Percentiles rank a stretch among this genome's conserved stretches.
Conservation (phyloP, 768 basidiomycete species). For the Tephrocybe sp. region DNA sequence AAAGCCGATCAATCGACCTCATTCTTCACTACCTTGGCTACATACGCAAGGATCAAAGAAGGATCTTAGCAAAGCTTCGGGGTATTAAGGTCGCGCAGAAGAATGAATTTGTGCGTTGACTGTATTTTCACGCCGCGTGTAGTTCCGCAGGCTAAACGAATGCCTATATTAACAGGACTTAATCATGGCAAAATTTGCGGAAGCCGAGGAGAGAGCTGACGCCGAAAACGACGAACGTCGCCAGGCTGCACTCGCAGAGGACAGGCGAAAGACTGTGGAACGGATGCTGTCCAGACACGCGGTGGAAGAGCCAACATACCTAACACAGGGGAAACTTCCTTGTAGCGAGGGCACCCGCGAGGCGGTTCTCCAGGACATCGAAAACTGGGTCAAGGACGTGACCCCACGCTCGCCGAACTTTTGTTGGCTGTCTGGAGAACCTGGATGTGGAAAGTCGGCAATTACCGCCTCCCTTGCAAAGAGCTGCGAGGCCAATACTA, state of each 20-base stretch:
- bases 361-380: constrained; percentile 10
- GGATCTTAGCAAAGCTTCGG: not conserved
- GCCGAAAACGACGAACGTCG: not conserved
- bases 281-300: constrained; percentile 5
- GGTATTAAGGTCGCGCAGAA: not conserved
- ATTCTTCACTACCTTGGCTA: constrained; percentile 4
- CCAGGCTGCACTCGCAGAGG: not conserved
- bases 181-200: not conserved
- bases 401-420: constrained; percentile 6
- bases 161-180: not conserved
- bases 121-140: not conserved
- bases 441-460: constrained; percentile 17
- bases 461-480: constrained; percentile 15
- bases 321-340: constrained; percentile 15
- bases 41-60: not conserved
- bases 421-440: constrained; percentile 19
- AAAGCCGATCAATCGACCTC: constrained; percentile 5
- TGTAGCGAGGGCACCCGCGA: constrained; percentile 15
- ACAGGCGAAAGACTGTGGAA: not conserved
- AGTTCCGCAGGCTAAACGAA: not conserved
- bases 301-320: constrained; percentile 11
- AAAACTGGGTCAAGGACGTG: constrained; percentile 10
- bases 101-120: not conserved
- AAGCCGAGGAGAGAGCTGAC: not conserved
- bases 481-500: constrained; percentile 6